phyloP scores from a whole-genome alignment of 2,329 filamentous ascomycete species.

The Clonostachys sp. region DNA sequence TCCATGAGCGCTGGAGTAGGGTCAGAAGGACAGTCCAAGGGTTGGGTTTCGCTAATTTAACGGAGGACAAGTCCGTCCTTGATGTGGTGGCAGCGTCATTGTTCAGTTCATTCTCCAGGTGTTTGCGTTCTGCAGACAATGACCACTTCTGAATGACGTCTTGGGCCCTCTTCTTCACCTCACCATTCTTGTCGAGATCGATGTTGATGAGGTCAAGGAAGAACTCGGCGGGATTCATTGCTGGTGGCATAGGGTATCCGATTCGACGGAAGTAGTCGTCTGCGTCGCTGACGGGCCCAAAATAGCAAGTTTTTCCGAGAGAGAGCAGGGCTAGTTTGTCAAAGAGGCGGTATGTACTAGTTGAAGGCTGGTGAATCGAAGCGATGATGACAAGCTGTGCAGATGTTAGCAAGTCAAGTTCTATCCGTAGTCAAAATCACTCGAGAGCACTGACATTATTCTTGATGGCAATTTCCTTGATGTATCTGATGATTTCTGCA shows the following conservation, averaged over 20 bases:
- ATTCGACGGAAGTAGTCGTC: constrained; percentile 59
- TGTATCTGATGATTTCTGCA: constrained; percentile 71
- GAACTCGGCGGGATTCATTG: constrained; percentile 78
- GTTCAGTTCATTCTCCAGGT: constrained; percentile 8
- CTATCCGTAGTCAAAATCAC: background rate
- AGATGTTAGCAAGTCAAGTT: background rate
- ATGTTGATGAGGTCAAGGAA: constrained; percentile 74
- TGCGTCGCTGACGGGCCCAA: constrained; percentile 56
- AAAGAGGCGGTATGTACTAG: constrained; percentile 73
- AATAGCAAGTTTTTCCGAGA: constrained; percentile 66
- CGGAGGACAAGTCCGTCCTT: background rate
- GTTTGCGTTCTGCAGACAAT: constrained; percentile 9
- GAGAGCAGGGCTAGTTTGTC: constrained; percentile 76
- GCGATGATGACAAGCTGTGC: constrained; percentile 69
- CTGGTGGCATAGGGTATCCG: constrained; percentile 58
- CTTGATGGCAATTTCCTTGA: constrained; percentile 59
- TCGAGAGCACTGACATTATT: constrained; percentile 46
- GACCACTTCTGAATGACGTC: constrained; percentile 17
- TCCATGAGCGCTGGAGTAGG: constrained; percentile 71
- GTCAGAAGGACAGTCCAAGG: constrained; percentile 50
- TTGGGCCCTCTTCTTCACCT: constrained; percentile 28
- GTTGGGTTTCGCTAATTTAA: constrained; percentile 31
- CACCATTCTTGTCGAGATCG: constrained; percentile 59
- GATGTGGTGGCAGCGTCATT: constrained; percentile 2
- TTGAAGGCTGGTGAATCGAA: constrained; percentile 83